A percentile compares a stretch with the other conserved stretches of the same genome.
phyloP scores from a whole-genome alignment of 306 rosid species.

The Cicer yamashitae region DNA sequence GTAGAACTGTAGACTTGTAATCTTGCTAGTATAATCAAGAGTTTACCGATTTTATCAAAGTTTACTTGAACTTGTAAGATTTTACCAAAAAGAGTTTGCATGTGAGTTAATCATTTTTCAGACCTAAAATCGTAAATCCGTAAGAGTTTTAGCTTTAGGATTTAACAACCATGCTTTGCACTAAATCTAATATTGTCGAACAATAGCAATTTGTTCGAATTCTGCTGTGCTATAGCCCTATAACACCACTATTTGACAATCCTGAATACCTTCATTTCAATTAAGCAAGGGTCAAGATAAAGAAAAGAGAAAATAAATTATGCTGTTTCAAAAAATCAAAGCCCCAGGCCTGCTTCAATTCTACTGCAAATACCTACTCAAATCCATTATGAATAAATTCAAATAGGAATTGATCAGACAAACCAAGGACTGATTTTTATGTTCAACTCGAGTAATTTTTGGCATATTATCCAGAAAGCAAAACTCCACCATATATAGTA shows the following conservation, averaged over 20 bases:
- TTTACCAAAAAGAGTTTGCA: too few species aligned
- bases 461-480: slow-evolving; percentile 1
- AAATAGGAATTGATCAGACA: slow-evolving; percentile 8
- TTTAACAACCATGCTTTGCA: background rate
- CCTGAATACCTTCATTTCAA: background rate
- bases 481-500: slow-evolving; percentile 7
- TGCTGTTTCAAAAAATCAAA: slow-evolving; percentile 1
- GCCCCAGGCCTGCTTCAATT: background rate
- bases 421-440: slow-evolving; percentile 12
- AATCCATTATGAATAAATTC: background rate
- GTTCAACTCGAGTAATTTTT: slow-evolving; percentile 39
- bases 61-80: too few species aligned
- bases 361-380: slow-evolving; percentile 10
- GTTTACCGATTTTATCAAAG: too few species aligned
- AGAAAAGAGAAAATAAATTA: slow-evolving; percentile 4
- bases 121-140: too few species aligned
- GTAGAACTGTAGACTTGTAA: too few species aligned
- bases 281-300: slow-evolving; percentile 14
- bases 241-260: background rate
- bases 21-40: too few species aligned
- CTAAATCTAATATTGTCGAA: background rate
- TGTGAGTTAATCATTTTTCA: too few species aligned
- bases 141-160: too few species aligned
- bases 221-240: background rate
- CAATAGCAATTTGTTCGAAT: background rate